phyloP scores from a whole-genome alignment of 495 filamentous ascomycete species.

The Amorphotheca resinae region DNA sequence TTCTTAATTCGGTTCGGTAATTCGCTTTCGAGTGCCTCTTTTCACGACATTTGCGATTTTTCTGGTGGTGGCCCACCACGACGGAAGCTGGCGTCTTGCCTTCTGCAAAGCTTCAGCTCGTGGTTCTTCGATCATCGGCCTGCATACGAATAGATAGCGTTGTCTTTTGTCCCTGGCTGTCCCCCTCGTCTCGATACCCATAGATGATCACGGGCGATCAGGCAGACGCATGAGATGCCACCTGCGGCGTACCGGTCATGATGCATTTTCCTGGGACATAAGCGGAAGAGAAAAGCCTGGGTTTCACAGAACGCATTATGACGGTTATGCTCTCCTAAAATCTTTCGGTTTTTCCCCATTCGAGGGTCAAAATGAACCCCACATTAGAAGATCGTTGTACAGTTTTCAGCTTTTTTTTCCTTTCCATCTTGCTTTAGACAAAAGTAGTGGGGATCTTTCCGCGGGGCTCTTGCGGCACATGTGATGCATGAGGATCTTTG shows the following conservation, averaged over 20 bases:
- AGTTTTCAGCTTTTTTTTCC: conserved; percentile 25
- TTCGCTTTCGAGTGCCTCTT: conserved; percentile 30
- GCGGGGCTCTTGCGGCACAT: conserved; percentile 7
- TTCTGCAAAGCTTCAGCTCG: conserved; percentile 12
- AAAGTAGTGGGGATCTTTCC: conserved; percentile 33
- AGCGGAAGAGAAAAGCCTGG: conserved; percentile 9
- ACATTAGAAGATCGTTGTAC: conserved; percentile 23
- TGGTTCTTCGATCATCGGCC: conserved; percentile 20
- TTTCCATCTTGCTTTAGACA: conserved; percentile 37
- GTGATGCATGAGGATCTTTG: conserved; percentile 1
- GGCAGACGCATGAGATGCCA: conserved; percentile 31
- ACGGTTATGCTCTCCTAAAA: conserved; percentile 26
- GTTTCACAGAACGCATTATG: conserved; percentile 28
- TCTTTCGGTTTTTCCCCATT: conserved; percentile 22
- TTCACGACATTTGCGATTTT: conserved; percentile 28
- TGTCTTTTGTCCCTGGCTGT: conserved; percentile 44
- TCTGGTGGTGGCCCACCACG: conserved; percentile 22
- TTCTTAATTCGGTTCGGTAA: conserved; percentile 27
- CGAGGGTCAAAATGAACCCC: conserved; percentile 20
- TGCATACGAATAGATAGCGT: conserved; percentile 74
- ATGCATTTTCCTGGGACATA: conserved; percentile 18
- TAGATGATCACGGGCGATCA: conserved; percentile 30
- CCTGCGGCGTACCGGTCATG: conserved; percentile 21
- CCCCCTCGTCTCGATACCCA: conserved; percentile 43
- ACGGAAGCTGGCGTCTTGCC: conserved; percentile 13